Base-by-base conservation (phyloP, 345 rosid species). In the Citrus reticulata region DNA sequence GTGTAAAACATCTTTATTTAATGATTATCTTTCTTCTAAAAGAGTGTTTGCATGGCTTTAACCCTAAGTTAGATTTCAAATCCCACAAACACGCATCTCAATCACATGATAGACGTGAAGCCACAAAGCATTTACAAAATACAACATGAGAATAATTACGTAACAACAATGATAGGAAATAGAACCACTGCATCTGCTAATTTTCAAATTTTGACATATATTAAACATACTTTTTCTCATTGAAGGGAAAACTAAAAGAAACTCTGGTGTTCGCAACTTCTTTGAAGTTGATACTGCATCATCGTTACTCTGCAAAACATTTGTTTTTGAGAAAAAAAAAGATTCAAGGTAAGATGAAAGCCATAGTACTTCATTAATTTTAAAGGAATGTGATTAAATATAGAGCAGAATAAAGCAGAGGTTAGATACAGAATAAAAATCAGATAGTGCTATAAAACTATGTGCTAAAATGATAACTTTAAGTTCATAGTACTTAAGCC, bases 261-360 rank as follows among this genome's bases (percentile, higher is more conserved):
- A 46, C 6, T 20, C 40, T 11, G 34, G 60, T 42, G 75, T 29
- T 42, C 1, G 51, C 4, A 59, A 60, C 34, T 29, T 60, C 58
- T 60, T 77, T 24, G 30, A 70, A 77, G 24, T 74, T 74, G 55
- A 60, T 35, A 61, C 70, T 58, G 80, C 61, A 78, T 70, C 70
- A 14, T 70, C 25, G 13, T 30, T 70, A 70, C 74, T 70, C 80
- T 78, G 80, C 61, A 78, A 55, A 76, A 67, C 34, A 68, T 40
- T 40, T 39, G 9, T 40, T 40, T 40, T 40, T 40, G 5, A 5
- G 1, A 5, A 54, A 54, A 51, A 55, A 55, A 71, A 54, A 6
- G 59, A 59, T 58, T 60, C 40, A 69, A 19, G n/a, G 29, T 30
- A 25, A 75, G 22, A 57, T 29, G 69, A 67, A 19, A 35, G 32